Percentiles rank a stretch among this genome's conserved stretches.
Evolutionary conservation across 2,329 filamentous ascomycete species (phyloP).

Genomic region (Cryphonectria naterciae): DNA sequence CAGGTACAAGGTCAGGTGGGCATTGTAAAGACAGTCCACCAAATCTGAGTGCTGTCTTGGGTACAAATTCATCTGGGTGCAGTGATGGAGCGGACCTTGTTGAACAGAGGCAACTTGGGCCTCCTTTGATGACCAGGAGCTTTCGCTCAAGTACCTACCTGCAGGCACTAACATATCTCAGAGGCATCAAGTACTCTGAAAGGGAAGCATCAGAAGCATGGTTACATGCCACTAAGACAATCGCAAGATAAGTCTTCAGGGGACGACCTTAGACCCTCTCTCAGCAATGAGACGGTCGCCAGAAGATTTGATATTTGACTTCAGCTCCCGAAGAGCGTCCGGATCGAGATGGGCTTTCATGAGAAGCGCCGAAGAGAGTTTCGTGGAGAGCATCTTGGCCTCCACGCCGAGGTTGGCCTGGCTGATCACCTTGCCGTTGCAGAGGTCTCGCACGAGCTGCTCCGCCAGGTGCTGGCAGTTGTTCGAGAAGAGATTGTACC

Average conservation of each 20-base stretch:
- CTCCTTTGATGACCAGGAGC: not conserved
- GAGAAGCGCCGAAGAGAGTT: conserved; percentile 35
- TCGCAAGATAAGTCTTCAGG: conserved; percentile 1
- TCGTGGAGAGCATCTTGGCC: conserved; percentile 36
- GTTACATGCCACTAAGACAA: too few species aligned
- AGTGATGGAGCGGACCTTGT: not conserved
- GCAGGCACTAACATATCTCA: not conserved
- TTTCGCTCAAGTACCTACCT: not conserved
- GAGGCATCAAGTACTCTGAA: not conserved
- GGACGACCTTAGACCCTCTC: conserved; percentile 26
- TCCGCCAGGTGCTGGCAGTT: conserved; percentile 41
- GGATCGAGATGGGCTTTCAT: conserved; percentile 35
- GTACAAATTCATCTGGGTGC: not conserved
- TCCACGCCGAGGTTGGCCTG: conserved; percentile 40
- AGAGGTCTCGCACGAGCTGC: conserved; percentile 37
- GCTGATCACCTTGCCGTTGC: conserved; percentile 38
- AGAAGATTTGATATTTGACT: conserved; percentile 27
- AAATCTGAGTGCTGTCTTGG: not conserved
- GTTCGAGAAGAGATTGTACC: conserved; percentile 38
- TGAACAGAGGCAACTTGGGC: not conserved
- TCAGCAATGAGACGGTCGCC: conserved; percentile 27
- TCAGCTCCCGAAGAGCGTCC: conserved; percentile 24
- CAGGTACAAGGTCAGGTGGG: not conserved
- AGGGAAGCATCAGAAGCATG: not conserved
- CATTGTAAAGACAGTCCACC: not conserved